phyloP scores from a whole-genome alignment of 176 grass and related monocot genomes.

The Olyra latifolia region DNA sequence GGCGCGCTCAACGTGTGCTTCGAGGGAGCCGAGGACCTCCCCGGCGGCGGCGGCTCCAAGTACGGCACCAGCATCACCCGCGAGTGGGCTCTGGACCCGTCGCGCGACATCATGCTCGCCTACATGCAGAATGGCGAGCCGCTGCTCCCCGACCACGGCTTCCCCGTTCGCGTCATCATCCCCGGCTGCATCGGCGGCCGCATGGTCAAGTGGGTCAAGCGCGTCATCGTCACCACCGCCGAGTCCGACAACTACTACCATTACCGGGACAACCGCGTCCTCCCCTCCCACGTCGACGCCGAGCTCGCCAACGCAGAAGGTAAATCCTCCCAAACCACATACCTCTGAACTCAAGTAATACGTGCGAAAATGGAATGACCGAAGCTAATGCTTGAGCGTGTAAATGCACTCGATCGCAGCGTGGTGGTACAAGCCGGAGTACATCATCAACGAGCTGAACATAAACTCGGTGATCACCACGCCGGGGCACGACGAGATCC shows the following conservation, averaged over 20 bases:
- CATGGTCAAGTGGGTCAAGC: conserved; percentile 96
- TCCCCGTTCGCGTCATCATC: conserved; percentile 75
- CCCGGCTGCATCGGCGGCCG: conserved; percentile 84
- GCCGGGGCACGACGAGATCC: conserved; percentile 91
- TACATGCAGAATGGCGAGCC: conserved; percentile 93
- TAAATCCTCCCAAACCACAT: not conserved
- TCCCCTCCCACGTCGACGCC: conserved; percentile 83
- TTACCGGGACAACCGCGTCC: conserved; percentile 87
- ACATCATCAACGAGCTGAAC: conserved; percentile 97
- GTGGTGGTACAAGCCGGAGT: conserved; percentile 99
- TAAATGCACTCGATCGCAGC: conserved; percentile 32
- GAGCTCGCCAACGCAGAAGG: conserved; percentile 95
- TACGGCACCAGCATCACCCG: conserved; percentile 83
- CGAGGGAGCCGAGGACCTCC: conserved; percentile 88
- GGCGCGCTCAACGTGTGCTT: conserved; percentile 80
- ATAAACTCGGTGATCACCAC: conserved; percentile 94
- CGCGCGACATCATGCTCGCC: conserved; percentile 73
- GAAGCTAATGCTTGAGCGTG: not conserved
- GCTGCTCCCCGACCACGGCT: conserved; percentile 73
- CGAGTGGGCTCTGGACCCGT: conserved; percentile 70
- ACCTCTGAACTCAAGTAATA: no score
- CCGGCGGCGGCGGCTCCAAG: conserved; percentile 73
- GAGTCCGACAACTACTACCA: conserved; percentile 93
- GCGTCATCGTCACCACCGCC: conserved; percentile 70
- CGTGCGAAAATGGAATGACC: not conserved